Conservation (phyloP, 1,139 yeast genomes). For the Candida frijolesensis region DNA sequence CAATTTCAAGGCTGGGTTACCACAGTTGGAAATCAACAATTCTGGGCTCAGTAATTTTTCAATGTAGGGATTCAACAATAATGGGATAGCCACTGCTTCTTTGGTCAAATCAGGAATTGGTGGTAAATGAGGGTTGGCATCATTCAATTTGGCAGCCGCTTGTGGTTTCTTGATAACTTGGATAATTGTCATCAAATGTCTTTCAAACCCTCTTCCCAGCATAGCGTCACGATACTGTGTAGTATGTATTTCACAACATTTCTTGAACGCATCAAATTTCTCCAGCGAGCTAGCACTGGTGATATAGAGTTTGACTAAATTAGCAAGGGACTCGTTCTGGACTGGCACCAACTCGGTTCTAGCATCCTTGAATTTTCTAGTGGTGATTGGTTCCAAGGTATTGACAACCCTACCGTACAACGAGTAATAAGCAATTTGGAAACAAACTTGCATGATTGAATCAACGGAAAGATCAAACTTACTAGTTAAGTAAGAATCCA, state of each 20-base stretch:
- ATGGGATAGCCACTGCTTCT: constrained; percentile 41
- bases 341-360: constrained; percentile 70
- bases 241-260: constrained; percentile 56
- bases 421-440: constrained; percentile 73
- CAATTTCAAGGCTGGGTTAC: constrained; percentile 71
- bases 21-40: constrained; percentile 60
- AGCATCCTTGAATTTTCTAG: constrained; percentile 65
- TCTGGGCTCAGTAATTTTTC: constrained; percentile 46
- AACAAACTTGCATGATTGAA: constrained; percentile 65
- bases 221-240: constrained; percentile 52
- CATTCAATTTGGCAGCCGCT: constrained; percentile 43
- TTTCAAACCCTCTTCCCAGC: constrained; percentile 68
- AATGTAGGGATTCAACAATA: constrained; percentile 59
- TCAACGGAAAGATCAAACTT: constrained; percentile 62
- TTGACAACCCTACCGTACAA: constrained; percentile 70
- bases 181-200: constrained; percentile 66
- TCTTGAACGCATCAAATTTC: constrained; percentile 55
- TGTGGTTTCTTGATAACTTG: constrained; percentile 40
- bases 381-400: constrained; percentile 73
- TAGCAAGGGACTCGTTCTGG: constrained; percentile 55
- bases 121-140: constrained; percentile 35
- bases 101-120: constrained; percentile 27
- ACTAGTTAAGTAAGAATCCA: constrained; percentile 48
- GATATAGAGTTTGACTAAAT: constrained; percentile 62
- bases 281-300: constrained; percentile 47